Evolutionary conservation across 257 asterid species (phyloP), one percentile per base, ranked within the genome.

Genomic region (Solanum paucissectum): DNA sequence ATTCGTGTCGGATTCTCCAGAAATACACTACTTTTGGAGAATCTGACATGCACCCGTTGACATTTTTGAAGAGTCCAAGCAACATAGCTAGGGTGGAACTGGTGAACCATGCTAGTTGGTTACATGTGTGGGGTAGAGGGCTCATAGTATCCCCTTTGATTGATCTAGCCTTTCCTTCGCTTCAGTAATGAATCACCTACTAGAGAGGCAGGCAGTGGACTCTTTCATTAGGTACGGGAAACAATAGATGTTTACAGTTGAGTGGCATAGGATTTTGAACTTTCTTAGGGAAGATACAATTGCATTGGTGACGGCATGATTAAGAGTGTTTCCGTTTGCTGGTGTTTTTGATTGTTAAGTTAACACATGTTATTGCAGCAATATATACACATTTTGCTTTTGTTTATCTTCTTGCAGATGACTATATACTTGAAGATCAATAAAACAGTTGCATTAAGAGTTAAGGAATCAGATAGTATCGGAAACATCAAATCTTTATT

Each of bases 401-500:
- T 79, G 9, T 74, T 74, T 44, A 42, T 79, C 38, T 12, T 83
- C 7, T 73, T 36, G 86, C 89, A 90, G 92, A 82, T 89, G 36
- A 86, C 58, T 55, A 13, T 89, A 27, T 84, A 29, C 85, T 68
- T 90, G 76, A 85, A 83, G 77, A 62, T 90, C 44, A 85, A 1
- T 3, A 90, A 85, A 87, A 87, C 89, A 12, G 87, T 90, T 46
- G 82, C 74, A 7, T 16, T 88, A 36, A 85, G 68, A 27, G 88
- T 87, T 21, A 88, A 88, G 84, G 77, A 68, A 74, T 87, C 91
- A 1, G 91, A 44, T 21, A 88, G 82, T 20, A 86, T 87, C 46
- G 29, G 91, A 81, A 38, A 72, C 23, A 55, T 88, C 29, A 90
- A 88, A 87, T 79, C 83, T 6, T 21, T 84, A 73, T 42, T 90